Conservation (phyloP, 75 land plant species). For the Larix kaempferi region DNA sequence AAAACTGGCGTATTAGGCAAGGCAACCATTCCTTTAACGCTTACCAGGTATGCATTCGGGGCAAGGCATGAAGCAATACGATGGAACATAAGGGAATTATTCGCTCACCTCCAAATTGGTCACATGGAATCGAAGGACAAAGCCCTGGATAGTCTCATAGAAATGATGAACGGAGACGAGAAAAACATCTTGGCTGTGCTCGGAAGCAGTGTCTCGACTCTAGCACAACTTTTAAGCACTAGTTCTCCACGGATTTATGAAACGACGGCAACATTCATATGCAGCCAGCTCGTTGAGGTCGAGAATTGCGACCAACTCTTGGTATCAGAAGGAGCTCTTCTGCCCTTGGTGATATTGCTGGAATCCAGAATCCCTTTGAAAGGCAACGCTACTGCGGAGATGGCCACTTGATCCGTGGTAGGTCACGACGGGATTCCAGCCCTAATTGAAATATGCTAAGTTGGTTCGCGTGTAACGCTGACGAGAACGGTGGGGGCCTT, state of each 20-base stretch:
- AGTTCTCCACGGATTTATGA: slow-evolving; percentile 59
- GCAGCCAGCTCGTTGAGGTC: slow-evolving; percentile 48
- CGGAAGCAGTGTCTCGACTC: slow-evolving; percentile 55
- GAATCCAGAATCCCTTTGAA: slow-evolving; percentile 62
- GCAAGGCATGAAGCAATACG: too few species aligned
- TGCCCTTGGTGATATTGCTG: slow-evolving; percentile 62
- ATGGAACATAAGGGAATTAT: too few species aligned
- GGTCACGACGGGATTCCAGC: slow-evolving; percentile 72
- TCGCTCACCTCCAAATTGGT: too few species aligned
- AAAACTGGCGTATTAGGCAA: too few species aligned
- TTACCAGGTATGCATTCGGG: too few species aligned
- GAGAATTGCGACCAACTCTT: slow-evolving; percentile 65
- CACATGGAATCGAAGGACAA: slow-evolving; percentile 62
- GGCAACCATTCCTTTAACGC: too few species aligned
- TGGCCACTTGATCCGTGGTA: slow-evolving; percentile 59
- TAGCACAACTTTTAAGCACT: slow-evolving; percentile 65
- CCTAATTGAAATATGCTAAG: slow-evolving; percentile 56
- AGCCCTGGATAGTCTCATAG: slow-evolving; percentile 65
- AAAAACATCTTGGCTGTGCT: slow-evolving; percentile 38
- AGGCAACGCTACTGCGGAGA: slow-evolving; percentile 53
- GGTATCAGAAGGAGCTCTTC: slow-evolving; percentile 64
- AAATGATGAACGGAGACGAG: too few species aligned
- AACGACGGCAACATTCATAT: slow-evolving; percentile 55
- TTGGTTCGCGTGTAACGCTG: slow-evolving; percentile 66
- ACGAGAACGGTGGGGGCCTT: too few species aligned